Evolutionary conservation across 2,329 filamentous ascomycete species (phyloP), one percentile per base, ranked within the genome.

Genomic region (Pseudocercospora cruenta): DNA sequence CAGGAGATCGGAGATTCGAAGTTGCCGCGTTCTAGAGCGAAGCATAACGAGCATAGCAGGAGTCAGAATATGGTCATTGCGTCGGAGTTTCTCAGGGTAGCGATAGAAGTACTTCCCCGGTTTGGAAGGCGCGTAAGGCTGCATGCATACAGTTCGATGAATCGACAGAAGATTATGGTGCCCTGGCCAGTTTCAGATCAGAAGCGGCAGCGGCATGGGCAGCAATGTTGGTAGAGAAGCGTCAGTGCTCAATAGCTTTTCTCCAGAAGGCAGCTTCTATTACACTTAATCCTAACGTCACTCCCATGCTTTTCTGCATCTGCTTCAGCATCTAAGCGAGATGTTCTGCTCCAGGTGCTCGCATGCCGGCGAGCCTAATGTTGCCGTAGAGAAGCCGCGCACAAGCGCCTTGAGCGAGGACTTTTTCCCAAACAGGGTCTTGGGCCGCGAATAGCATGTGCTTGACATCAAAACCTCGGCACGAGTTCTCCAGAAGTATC

Each of bases 211-310:
- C 36, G 58, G 61, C 39, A 43, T 43, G 39, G 39, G 39, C 39
- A 43, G 14, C 14, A 45, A 58, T 31, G 33, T n/a, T 43, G 62
- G 51, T 49, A 33, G 57, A 51, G 19, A 31, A 31, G 51, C 24
- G 43, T 57, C 24, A 59, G 36, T 57, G 54, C 54, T 51, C 39
- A 28, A 57, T 54, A 31, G 28, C 43, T 43, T 54, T 22, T 43
- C 49, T 55, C 43, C 54, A 49, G 31, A 39, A 53, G 28, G 28
- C 58, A 51, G 60, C 33, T 60, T 45, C 58, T 61, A 64, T 61
- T 58, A 67, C 64, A 62, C 58, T 64, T 64, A 63, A 64, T 24
- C 57, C 55, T 21, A 64, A 67, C 65, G 61, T 67, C 65, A 67
- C 58, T 60, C 58, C 47, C 55, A 33, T 45, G 58, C 61, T 31